phyloP scores from a whole-genome alignment of 1,284 basidiomycete genomes.

The Ustilago sp. region DNA sequence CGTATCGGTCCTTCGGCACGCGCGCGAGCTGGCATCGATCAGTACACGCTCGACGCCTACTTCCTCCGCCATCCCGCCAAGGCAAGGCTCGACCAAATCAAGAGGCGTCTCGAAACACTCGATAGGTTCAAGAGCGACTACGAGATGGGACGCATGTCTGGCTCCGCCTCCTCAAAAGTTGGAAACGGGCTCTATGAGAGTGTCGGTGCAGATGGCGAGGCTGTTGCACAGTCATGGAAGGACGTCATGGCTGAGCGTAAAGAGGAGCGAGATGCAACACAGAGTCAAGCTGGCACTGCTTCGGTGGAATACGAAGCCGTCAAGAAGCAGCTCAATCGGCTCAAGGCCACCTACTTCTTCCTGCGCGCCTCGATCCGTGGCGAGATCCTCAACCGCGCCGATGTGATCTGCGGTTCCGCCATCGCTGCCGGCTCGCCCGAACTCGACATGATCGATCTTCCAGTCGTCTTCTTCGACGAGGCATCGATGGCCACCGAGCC shows the following conservation, averaged over 20 bases:
- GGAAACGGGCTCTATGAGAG: slow-evolving; percentile 60
- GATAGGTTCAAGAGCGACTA: slow-evolving; percentile 46
- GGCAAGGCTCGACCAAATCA: slow-evolving; percentile 70
- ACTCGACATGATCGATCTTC: slow-evolving; percentile 79
- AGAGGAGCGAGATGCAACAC: slow-evolving; percentile 25
- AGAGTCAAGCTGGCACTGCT: slow-evolving; percentile 17
- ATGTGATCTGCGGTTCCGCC: slow-evolving; percentile 70
- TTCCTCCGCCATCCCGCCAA: slow-evolving; percentile 77
- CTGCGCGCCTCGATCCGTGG: slow-evolving; percentile 66
- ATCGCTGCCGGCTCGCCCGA: slow-evolving; percentile 52
- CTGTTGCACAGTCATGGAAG: slow-evolving; percentile 37
- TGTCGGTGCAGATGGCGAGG: slow-evolving; percentile 1
- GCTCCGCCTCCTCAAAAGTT: not conserved
- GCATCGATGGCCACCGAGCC: slow-evolving; percentile 96
- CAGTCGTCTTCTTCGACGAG: slow-evolving; percentile 92
- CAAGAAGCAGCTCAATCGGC: slow-evolving; percentile 51
- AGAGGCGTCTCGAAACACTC: slow-evolving; percentile 37
- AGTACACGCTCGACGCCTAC: slow-evolving; percentile 78
- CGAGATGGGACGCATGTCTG: slow-evolving; percentile 25
- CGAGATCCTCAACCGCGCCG: slow-evolving; percentile 68
- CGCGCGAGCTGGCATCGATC: slow-evolving; percentile 74
- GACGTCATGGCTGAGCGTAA: slow-evolving; percentile 31
- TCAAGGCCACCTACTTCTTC: slow-evolving; percentile 58
- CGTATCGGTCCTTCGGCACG: slow-evolving; percentile 77
- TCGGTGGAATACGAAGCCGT: slow-evolving; percentile 47